Base-by-base conservation (phyloP, 805 yeast genomes). In the Ogataea saltuana region DNA sequence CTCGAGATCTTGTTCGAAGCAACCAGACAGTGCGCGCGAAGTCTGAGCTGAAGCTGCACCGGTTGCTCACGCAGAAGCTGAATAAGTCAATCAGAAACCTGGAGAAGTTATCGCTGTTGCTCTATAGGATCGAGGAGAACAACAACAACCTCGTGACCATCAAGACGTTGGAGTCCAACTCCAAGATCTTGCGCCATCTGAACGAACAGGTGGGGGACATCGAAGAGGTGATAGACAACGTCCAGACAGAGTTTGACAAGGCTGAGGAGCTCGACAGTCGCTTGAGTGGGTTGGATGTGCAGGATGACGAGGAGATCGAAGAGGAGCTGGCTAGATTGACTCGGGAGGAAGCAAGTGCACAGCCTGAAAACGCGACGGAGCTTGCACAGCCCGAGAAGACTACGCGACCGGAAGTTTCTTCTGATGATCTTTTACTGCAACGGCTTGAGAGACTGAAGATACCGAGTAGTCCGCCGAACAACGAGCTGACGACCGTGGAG, bases 81-180 rank as follows among this genome's bases (percentile, higher is more conserved):
- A 33, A 46, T 4, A 32, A 48, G n/a, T 48, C 58, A 4, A 29
- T 46, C 6, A 13, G 32, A 5, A 55, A 52, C 17, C 35, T 56
- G 13, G 66, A 59, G 30, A 56, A 57, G 13, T 34, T 64, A 36
- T 39, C 48, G 6, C 19, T 49, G 1, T 30, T 63, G 21, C 45
- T 56, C 28, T 29, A 51, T 26, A 57, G 54, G 29, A 49, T 64
- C 16, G 60, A 61, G 27, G 63, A 59, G 31, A 59, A 65, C 10
- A 53, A 54, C 21, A 54, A 47, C 39, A 60, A 58, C 40, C 6
- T 49, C 11, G 21, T 56, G 23, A 50, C 55, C 9, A 39, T 53
- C 10, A 51, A 48, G 17, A 48, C 60, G 6, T 48, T 62, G 25
- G 58, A 60, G 36, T 36, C 55, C 8, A 61, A 61, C 40, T 41